These are phyloP conservation scores for Cymbopogon citratus DNA, from an alignment of 176 grass and related monocot genomes.

Conservation along the genomic window DNA sequence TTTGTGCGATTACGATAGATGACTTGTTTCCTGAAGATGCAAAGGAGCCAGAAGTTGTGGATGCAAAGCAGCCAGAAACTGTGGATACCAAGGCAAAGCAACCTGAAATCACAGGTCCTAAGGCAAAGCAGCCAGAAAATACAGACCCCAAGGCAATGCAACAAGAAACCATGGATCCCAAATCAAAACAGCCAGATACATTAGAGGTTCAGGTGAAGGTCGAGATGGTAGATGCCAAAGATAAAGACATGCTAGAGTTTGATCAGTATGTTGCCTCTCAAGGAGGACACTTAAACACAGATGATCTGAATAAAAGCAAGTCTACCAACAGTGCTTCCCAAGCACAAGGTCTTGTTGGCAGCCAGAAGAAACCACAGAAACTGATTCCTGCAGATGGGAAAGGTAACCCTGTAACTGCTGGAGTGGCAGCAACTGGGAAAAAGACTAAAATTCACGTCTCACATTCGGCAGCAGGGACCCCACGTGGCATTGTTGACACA, in stretches of 20 bases:
- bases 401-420: constrained; percentile 7
- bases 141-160: background rate
- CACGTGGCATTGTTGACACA: constrained; percentile 3
- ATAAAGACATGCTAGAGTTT: constrained; percentile 53
- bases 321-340: constrained; percentile 16
- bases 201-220: constrained; percentile 11
- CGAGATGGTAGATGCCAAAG: constrained; percentile 30
- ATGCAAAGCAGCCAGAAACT: background rate
- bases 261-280: constrained; percentile 52
- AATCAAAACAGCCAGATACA: constrained; percentile 7
- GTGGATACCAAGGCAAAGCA: constrained; percentile 19
- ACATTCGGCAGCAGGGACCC: background rate
- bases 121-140: background rate
- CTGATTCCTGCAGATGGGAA: background rate
- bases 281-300: constrained; percentile 12
- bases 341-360: constrained; percentile 1
- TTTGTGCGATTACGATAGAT: constrained; percentile 36
- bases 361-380: constrained; percentile 24
- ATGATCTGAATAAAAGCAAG: constrained; percentile 27
- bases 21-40: constrained; percentile 56
- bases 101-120: background rate
- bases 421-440: constrained; percentile 9
- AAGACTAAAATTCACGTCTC: constrained; percentile 14
- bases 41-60: background rate
- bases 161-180: constrained; percentile 12